Percentiles rank a stretch among this genome's conserved stretches.
phyloP scores from a whole-genome alignment of 2,329 filamentous ascomycete genomes.

The Thelonectria rubi region DNA sequence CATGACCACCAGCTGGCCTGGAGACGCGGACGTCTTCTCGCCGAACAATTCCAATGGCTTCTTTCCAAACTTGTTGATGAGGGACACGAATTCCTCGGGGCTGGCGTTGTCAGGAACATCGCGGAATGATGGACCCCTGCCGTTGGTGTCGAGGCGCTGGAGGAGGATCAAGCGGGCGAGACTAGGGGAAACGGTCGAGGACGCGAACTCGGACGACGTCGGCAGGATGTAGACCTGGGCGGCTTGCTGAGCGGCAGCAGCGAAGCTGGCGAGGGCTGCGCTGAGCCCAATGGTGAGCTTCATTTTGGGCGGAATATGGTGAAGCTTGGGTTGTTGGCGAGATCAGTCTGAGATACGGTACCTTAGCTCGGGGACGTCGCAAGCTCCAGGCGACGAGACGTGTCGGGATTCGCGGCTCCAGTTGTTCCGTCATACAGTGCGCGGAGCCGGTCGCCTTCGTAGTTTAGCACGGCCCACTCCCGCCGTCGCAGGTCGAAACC shows the following conservation, averaged over 20 bases:
- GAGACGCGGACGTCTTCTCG: constrained; percentile 43
- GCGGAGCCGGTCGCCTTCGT: background rate
- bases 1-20: constrained; percentile 67
- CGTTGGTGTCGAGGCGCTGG: constrained; percentile 61
- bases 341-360: constrained; percentile 36
- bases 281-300: constrained; percentile 54
- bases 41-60: constrained; percentile 60
- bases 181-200: constrained; percentile 58
- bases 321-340: constrained; percentile 43
- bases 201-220: constrained; percentile 41
- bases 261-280: constrained; percentile 50
- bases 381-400: constrained; percentile 41
- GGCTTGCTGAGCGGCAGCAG: constrained; percentile 50
- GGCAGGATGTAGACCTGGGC: constrained; percentile 66
- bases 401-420: constrained; percentile 39
- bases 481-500: constrained; percentile 6
- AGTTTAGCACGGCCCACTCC: background rate
- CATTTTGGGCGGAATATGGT: constrained; percentile 50
- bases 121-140: constrained; percentile 58
- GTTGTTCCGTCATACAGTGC: constrained; percentile 47
- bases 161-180: constrained; percentile 67
- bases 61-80: constrained; percentile 70
- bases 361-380: constrained; percentile 45
- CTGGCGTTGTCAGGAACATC: constrained; percentile 54
- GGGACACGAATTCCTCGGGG: constrained; percentile 59